Base-by-base conservation (phyloP, 2,329 filamentous ascomycete genomes). In the Fusarium napiforme region DNA sequence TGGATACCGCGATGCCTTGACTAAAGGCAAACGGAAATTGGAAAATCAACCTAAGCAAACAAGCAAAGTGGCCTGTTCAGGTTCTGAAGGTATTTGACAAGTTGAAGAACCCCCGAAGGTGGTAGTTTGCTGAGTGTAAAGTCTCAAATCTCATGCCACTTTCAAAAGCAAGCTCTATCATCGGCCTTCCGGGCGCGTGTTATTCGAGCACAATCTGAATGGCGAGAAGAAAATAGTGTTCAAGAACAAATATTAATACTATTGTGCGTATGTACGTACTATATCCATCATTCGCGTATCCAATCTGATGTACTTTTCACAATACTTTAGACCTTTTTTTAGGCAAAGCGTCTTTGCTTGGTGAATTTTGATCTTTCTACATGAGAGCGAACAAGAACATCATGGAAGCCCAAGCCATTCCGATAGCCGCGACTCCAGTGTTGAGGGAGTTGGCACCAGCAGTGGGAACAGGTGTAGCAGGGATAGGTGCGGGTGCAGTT, bases 381-480 rank as follows among this genome's bases (percentile, higher is more conserved):
- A 63, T 45, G 9, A 70, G 9, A n/a, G 63, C 39, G 30, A 62
- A 42, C 9, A 70, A 28, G 16, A 70, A 45, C 59, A 64, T 50
- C 3, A 58, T 30, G 2, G 52, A 52, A 9, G 36, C 36, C 52
- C 34, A 60, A 1, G 45, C 52, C 16, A 71, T 34, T 18, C 60
- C 68, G 4, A 66, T 16, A 14, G 67, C 58, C 19, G 56, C 36
- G 21, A 53, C 4, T 19, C 39, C 39, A 3, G 23, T 23, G 19
- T n/a, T 23, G 16, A 40, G 37, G 10, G 61, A 21, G 23, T 46
- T 43, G 9, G 66, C 68, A 12, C 68, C 68, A 28, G 66, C 68
- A 47, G 68, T 71, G 18, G 68, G 60, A 34, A 66, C 49, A 12
- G 67, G 67, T 9, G 67, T 69, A 15, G 39, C 30, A 1, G 62